These are phyloP conservation scores for Oenanthe sinensis DNA, from an alignment of 129 eudicot genomes.

Conservation along the genomic window DNA sequence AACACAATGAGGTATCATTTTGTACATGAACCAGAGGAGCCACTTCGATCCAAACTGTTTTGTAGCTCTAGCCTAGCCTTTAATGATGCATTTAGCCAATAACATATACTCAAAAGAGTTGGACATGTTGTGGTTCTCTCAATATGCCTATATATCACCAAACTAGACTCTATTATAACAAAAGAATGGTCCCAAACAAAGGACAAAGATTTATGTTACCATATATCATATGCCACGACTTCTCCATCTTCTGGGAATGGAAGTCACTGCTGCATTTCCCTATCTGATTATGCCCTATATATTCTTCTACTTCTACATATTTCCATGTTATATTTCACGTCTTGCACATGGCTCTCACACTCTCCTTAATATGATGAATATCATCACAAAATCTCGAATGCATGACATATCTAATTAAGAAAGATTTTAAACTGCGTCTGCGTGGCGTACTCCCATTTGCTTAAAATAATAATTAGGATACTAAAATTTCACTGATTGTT, in stretches of 20 bases:
- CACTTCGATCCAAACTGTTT: too few species aligned
- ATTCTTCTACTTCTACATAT: background rate
- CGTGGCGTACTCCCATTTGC: background rate
- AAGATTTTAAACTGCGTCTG: background rate
- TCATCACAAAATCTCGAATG: background rate
- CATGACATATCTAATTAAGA: background rate
- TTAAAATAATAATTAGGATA: background rate
- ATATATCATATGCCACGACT: background rate
- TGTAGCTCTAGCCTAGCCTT: background rate
- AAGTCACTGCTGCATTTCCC: constrained; percentile 1
- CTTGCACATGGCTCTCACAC: background rate
- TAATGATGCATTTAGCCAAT: background rate
- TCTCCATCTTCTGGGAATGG: background rate
- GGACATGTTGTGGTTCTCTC: background rate
- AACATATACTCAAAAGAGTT: background rate
- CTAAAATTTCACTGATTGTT: background rate
- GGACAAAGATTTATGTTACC: background rate
- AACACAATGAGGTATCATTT: too few species aligned
- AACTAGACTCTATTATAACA: background rate
- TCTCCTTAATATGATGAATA: background rate
- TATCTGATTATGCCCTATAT: background rate
- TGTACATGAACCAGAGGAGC: too few species aligned
- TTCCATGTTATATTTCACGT: background rate
- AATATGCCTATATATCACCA: background rate
- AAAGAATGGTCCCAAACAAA: constrained; percentile 3